Conservation (phyloP, 257 asterid genomes). For the Nicotiana obtusifolia region DNA sequence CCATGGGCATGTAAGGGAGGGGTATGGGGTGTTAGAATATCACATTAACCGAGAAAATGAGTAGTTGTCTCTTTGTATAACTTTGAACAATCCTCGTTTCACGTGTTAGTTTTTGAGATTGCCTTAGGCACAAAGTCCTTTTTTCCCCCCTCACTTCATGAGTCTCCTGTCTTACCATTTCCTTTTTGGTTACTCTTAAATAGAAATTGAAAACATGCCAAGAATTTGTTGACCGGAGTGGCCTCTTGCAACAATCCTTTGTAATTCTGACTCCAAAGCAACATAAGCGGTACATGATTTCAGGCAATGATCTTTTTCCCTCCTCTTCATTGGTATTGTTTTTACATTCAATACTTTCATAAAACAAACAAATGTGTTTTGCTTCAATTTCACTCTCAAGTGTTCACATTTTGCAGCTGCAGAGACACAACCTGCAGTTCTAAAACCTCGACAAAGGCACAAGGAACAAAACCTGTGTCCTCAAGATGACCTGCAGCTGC, state of each 20-base stretch:
- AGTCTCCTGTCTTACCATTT: too few relatives aligned
- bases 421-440: constrained; percentile 14
- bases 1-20: too few relatives aligned
- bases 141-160: too few relatives aligned
- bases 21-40: too few relatives aligned
- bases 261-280: constrained; percentile 16
- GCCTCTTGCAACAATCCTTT: constrained; percentile 33
- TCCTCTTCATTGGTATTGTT: constrained; percentile 5
- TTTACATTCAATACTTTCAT: constrained; percentile 20
- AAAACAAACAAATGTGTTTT: background rate
- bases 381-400: background rate
- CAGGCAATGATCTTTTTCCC: constrained; percentile 37
- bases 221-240: constrained; percentile 32
- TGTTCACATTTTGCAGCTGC: constrained; percentile 14
- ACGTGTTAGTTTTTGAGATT: too few relatives aligned
- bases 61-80: too few relatives aligned
- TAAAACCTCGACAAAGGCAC: constrained; percentile 10
- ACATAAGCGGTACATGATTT: constrained; percentile 39
- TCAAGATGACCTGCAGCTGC: constrained; percentile 20
- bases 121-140: too few relatives aligned
- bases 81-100: too few relatives aligned
- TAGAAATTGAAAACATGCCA: constrained; percentile 38
- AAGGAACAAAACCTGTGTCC: constrained; percentile 16
- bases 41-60: too few relatives aligned
- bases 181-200: background rate